Evolutionary conservation across 1,284 basidiomycete species (phyloP).

Genomic region (Cryptococcus wingfieldii): DNA sequence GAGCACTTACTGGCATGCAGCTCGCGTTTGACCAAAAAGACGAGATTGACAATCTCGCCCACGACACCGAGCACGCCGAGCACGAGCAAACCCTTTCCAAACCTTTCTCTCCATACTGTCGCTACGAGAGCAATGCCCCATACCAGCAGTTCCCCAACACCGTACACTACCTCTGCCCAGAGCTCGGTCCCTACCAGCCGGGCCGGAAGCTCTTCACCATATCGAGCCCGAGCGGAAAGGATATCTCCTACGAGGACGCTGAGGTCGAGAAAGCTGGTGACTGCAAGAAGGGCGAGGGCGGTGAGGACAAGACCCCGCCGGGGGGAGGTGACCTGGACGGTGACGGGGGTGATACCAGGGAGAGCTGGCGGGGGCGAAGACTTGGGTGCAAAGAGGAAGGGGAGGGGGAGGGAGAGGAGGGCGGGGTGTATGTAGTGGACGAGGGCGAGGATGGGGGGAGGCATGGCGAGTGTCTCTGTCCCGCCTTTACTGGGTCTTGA

Average conservation of each 20-base stretch:
- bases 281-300: conserved; percentile 26
- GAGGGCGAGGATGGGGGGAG: conserved; percentile 12
- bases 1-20: conserved; percentile 30
- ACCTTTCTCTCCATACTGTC: conserved; percentile 33
- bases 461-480: conserved; percentile 6
- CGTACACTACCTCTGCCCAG: conserved; percentile 22
- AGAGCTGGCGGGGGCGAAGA: conserved; percentile 10
- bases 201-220: conserved; percentile 7
- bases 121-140: conserved; percentile 32
- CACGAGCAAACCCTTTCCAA: conserved; percentile 27
- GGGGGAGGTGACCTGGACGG: conserved; percentile 36
- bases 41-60: conserved; percentile 36
- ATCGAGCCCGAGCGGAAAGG: conserved; percentile 13
- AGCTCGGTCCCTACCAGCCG: conserved; percentile 10
- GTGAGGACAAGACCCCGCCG: conserved; percentile 34
- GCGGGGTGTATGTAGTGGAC: conserved; percentile 28
- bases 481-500: neutral
- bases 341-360: conserved; percentile 38
- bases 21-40: conserved; percentile 30
- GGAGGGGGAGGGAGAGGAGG: conserved; percentile 33
- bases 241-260: conserved; percentile 26
- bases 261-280: conserved; percentile 27
- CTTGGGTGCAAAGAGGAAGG: conserved; percentile 21
- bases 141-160: conserved; percentile 31
- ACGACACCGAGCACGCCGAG: conserved; percentile 29